Conservation (phyloP, 2,329 filamentous ascomycete genomes). For the Zymoseptoria brevis region DNA sequence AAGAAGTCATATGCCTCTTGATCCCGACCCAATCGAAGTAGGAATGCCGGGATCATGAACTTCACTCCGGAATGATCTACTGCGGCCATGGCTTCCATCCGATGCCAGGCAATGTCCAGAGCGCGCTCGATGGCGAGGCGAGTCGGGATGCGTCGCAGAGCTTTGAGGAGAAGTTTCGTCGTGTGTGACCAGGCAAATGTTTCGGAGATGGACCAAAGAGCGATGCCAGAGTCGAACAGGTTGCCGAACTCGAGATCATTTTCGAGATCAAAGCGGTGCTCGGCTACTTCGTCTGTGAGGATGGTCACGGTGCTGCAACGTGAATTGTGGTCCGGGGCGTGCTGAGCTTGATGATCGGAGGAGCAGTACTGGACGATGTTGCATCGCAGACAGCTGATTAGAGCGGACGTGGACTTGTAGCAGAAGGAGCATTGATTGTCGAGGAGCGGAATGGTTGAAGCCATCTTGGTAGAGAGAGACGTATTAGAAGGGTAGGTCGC, state of each 20-base stretch:
- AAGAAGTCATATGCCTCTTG: not conserved
- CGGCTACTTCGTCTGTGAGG: not conserved
- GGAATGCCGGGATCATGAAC: not conserved
- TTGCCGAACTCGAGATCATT: not conserved
- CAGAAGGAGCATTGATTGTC: not conserved
- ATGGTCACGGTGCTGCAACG: not conserved
- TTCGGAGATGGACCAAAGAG: not conserved
- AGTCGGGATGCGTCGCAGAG: not conserved
- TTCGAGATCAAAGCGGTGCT: not conserved
- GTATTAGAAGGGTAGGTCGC: not conserved
- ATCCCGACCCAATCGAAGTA: not conserved
- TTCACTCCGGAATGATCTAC: not conserved
- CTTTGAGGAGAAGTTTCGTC: not conserved
- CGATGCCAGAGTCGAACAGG: not conserved
- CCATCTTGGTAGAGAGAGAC: not conserved
- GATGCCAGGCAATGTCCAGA: not conserved
- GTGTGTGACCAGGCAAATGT: not conserved
- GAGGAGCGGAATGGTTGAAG: not conserved
- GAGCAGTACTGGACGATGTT: not conserved
- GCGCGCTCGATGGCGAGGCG: not conserved
- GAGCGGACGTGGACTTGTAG: not conserved
- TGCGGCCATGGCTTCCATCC: not conserved
- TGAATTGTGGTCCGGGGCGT: not conserved
- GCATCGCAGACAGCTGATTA: not conserved
- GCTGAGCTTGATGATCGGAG: not conserved